Conservation (phyloP, 1,284 basidiomycete genomes). For the Exsudoporus floridanus region DNA sequence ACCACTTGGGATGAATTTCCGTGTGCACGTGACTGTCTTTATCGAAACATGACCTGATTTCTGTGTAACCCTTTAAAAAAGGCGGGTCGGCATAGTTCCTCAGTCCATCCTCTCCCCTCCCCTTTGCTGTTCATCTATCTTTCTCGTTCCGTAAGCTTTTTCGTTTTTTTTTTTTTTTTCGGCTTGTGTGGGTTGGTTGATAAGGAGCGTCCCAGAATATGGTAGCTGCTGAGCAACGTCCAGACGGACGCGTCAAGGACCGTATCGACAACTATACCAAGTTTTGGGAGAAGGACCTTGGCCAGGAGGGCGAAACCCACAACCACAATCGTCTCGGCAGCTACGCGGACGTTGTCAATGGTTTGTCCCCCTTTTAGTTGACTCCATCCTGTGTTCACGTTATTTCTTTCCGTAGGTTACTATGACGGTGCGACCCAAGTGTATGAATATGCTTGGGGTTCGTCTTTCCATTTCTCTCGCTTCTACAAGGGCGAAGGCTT, state of each 20-base stretch:
- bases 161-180: background rate
- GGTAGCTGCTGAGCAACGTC: slow-evolving; percentile 18
- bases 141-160: slow-evolving; percentile 1
- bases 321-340: slow-evolving; percentile 76
- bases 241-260: slow-evolving; percentile 76
- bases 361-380: slow-evolving; percentile 41
- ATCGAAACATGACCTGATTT: slow-evolving; percentile 4
- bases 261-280: slow-evolving; percentile 91
- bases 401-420: slow-evolving; percentile 59
- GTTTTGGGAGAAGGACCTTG: slow-evolving; percentile 90
- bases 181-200: background rate
- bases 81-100: background rate
- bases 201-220: slow-evolving; percentile 6
- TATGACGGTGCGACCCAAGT: slow-evolving; percentile 96
- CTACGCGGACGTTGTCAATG: slow-evolving; percentile 95
- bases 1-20: background rate
- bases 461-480: slow-evolving; percentile 97
- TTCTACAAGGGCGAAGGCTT: slow-evolving; percentile 97
- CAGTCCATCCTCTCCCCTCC: background rate
- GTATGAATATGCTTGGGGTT: slow-evolving; percentile 95
- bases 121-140: background rate
- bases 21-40: background rate
- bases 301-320: slow-evolving; percentile 68
- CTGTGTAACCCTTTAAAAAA: background rate
- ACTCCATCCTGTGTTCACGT: background rate